Evolutionary conservation across 768 basidiomycete species (phyloP), one percentile per base, ranked within the genome.

Genomic region (Leccinum sublutescens): DNA sequence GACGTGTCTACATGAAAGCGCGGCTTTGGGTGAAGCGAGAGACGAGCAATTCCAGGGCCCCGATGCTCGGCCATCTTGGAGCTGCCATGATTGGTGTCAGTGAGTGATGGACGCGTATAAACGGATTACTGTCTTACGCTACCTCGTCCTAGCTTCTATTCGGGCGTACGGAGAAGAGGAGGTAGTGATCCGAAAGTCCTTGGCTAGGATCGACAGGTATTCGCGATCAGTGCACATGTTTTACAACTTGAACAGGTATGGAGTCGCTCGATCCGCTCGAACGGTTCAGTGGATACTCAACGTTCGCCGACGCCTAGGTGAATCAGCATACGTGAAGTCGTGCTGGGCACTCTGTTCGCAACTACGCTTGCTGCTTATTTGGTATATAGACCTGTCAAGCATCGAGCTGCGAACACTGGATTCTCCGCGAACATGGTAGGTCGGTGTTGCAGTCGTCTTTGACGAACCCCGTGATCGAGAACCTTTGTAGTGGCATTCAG

Each of bases 321-420:
- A 82, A 68, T 82, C 38, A 75, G 72, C 55, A 70, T 80, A 48
- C 77, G 81, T 58, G 77, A 91, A 38, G 90, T 92, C 66, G 62
- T 71, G 17, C 64, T 83, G 34, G 50, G 55, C 19, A 12, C 25
- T n/a, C 25, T 56, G 11, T 56, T 56, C 4, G 17, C 17, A 25
- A 31, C 55, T 4, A 10, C 50, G 6, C 56, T 60, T 9, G 43
- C 56, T 5, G 15, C 45, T 23, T 49, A 59, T 36, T 15, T 60
- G 29, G 52, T 59, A 14, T 60, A 60, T 49, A 47, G 59, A 14
- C 47, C 51, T 2, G 45, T 52, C 33, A 31, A 10, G 3, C 52
- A 60, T 49, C 51, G 52, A 25, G 57, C 59, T 8, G 51, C 47
- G 5, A 74, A 77, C 21, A 72, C 74, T 9, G 80, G 76, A 3